Evolutionary conservation across 331 rosid genomes (phyloP).

Genomic region (Rosa hybrid): DNA sequence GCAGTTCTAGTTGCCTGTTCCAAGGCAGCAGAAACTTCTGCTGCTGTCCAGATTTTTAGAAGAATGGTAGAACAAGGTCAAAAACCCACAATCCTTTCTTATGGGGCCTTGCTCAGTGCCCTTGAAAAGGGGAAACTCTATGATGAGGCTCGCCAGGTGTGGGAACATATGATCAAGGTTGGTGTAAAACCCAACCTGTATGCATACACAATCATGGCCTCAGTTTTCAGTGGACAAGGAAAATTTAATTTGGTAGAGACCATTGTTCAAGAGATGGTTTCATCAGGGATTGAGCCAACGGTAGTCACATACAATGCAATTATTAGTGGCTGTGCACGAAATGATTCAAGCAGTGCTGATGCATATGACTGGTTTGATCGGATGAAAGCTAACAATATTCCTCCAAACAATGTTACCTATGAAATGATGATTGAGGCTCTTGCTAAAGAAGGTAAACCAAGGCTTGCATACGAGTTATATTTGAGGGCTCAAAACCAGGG

Average conservation of each 20-base stretch:
- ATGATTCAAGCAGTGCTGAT: conserved; percentile 53
- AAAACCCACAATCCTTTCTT: conserved; percentile 82
- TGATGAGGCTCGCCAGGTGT: conserved; percentile 75
- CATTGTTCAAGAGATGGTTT: conserved; percentile 65
- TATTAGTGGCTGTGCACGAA: conserved; percentile 70
- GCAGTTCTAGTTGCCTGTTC: conserved; percentile 95
- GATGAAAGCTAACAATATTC: conserved; percentile 68
- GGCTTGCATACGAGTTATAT: conserved; percentile 80
- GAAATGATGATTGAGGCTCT: conserved; percentile 89
- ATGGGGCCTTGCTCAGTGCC: conserved; percentile 91
- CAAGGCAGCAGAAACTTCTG: conserved; percentile 81
- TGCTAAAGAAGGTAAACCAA: conserved; percentile 81
- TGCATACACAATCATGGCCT: conserved; percentile 89
- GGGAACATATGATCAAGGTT: conserved; percentile 87
- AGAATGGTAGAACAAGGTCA: conserved; percentile 95
- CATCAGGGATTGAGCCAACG: conserved; percentile 67
- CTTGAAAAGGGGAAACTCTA: conserved; percentile 93
- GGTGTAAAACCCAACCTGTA: conserved; percentile 76
- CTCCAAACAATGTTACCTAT: conserved; percentile 70
- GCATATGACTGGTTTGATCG: conserved; percentile 96
- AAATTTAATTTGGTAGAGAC: conserved; percentile 71
- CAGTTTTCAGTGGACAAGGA: conserved; percentile 80
- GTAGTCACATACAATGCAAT: conserved; percentile 86
- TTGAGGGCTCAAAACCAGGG: conserved; percentile 65
- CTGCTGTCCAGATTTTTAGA: conserved; percentile 73